Percentiles rank a stretch among this genome's conserved stretches.
Conservation (phyloP, 148 eudicot species). For the Vaccinium corymbosum region DNA sequence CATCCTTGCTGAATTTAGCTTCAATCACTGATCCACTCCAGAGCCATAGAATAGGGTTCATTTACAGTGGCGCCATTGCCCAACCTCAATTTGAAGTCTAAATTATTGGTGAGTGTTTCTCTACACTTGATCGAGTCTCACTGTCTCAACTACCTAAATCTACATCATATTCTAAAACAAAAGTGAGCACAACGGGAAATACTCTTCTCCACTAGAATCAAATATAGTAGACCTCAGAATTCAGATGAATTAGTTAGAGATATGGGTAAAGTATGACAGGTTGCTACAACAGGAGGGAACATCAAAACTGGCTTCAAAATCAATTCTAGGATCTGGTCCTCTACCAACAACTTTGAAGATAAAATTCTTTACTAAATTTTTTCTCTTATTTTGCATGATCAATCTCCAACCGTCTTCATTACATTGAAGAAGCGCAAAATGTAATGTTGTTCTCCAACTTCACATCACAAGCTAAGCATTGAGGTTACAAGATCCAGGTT, state of each 20-base stretch:
- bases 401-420: neutral
- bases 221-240: neutral
- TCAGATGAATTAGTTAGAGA: neutral
- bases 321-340: neutral
- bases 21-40: neutral
- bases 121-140: neutral
- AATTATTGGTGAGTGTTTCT: neutral
- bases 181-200: neutral
- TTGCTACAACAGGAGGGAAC: neutral
- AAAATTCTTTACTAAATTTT: neutral
- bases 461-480: slow-evolving; percentile 2
- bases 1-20: neutral
- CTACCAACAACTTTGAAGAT: neutral
- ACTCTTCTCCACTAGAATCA: neutral
- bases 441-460: neutral
- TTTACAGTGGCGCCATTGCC: neutral
- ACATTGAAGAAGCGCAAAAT: neutral
- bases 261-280: neutral
- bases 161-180: neutral
- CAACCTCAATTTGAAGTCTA: neutral
- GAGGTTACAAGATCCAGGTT: neutral
- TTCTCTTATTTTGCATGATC: neutral
- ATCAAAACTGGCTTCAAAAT: neutral
- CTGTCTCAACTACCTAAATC: neutral
- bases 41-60: neutral